Evolutionary conservation across 208 protist species (phyloP), one percentile per base, ranked within the genome.

Genomic region (Trypanosoma platydactyli): DNA sequence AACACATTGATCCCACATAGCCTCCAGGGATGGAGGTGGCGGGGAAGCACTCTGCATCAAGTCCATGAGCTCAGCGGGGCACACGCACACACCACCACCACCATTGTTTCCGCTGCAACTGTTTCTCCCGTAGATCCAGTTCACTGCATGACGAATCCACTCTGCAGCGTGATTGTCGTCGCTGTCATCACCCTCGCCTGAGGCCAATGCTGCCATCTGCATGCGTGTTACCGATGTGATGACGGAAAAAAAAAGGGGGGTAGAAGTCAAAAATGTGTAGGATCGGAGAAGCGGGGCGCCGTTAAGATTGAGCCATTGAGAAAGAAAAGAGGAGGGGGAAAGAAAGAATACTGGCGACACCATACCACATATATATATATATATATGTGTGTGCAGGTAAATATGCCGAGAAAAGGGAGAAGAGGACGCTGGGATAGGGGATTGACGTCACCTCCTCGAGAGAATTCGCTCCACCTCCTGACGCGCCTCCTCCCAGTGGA

Each of bases 1-100:
- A 18, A 91, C 78, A 57, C 66, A 46, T 45, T 61, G 52, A 29
- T 73, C 68, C 89, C 89, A 94, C 38, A 67, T 60, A 38, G 68
- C 52, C n/a, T 61, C 71, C 61, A 94, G 64, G 5, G 58, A 55
- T 7, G 55, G 44, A 12, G 83, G 89, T 0, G 84, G 79, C 5
- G 81, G 78, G 6, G 73, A 54, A 7, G 55, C 33, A 35, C n/a
- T 53, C 9, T 45, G 30, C 58, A 84, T 65, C 29, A 88, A 74
- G 20, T 59, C 22, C 3, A 60, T 27, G 45, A 94, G 20, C 20
- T 76, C 74, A 1, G 52, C 52, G 38, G 73, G 54, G 3, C 24
- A 29, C 7, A 85, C 52, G 5, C 40, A 46, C 1, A 12, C 56
- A 54, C 25, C 41, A 41, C 33, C 49, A 58, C n/a, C 3, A 20